Percentiles rank a stretch among this genome's conserved stretches.
phyloP scores from a whole-genome alignment of 768 basidiomycete genomes.

The Multifurca ochricompacta region DNA sequence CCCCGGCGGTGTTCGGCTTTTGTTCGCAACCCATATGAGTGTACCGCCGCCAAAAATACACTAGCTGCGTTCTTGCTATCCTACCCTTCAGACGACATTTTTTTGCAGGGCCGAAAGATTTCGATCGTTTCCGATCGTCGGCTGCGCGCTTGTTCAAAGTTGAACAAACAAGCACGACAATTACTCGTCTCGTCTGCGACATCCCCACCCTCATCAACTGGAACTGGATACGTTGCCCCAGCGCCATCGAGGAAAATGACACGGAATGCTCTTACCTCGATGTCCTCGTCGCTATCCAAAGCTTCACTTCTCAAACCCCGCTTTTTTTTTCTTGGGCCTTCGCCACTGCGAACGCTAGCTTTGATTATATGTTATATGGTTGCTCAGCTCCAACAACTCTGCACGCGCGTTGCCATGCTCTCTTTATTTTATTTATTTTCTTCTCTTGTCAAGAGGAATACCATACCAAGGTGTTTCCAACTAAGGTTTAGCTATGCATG shows the following conservation, averaged over 20 bases:
- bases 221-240: constrained; percentile 3
- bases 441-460: neutral
- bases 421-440: neutral
- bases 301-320: neutral
- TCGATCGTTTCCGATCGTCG: constrained; percentile 15
- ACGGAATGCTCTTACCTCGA: constrained; percentile 5
- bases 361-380: too few relatives aligned
- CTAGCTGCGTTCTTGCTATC: neutral
- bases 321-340: too few relatives aligned
- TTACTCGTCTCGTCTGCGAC: constrained; percentile 12
- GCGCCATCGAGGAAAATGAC: constrained; percentile 7
- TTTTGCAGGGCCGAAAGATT: neutral
- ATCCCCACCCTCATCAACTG: too few relatives aligned
- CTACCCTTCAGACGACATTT: neutral
- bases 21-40: neutral
- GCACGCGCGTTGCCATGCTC: too few relatives aligned
- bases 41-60: neutral
- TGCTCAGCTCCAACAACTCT: too few relatives aligned
- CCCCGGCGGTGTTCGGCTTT: neutral
- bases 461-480: neutral
- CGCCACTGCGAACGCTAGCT: too few relatives aligned
- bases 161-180: constrained; percentile 9
- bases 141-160: neutral
- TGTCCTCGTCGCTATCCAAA: neutral
- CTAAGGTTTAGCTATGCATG: neutral